Conservation (phyloP, 2,329 filamentous ascomycete species). For the Immersiporthe knoxdaviesiana region DNA sequence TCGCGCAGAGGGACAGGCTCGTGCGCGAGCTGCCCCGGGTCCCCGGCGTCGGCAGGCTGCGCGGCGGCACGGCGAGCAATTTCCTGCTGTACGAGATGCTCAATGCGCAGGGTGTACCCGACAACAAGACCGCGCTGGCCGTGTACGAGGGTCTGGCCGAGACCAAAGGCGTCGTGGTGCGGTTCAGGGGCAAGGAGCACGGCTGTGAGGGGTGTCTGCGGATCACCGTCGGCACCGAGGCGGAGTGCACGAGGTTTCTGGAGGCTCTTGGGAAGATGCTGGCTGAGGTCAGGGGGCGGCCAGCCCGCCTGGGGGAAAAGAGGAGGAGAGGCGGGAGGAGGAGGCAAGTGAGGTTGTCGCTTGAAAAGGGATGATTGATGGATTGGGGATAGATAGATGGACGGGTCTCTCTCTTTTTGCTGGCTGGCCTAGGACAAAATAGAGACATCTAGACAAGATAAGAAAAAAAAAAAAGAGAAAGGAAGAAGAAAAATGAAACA, state of each 20-base stretch:
- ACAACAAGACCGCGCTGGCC: slow-evolving; percentile 75
- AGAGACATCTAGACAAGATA: not conserved
- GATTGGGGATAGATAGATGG: not conserved
- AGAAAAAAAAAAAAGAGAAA: not conserved
- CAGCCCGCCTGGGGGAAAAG: slow-evolving; percentile 38
- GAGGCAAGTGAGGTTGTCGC: slow-evolving; percentile 43
- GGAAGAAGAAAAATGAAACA: not conserved
- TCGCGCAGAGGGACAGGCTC: slow-evolving; percentile 77
- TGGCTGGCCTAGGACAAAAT: not conserved
- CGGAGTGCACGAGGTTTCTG: slow-evolving; percentile 81
- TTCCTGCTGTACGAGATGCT: slow-evolving; percentile 91
- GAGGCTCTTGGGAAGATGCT: slow-evolving; percentile 62
- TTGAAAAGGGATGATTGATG: slow-evolving; percentile 29
- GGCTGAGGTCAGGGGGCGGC: slow-evolving; percentile 47
- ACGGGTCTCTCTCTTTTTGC: not conserved
- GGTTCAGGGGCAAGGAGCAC: slow-evolving; percentile 90
- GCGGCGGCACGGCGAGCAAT: slow-evolving; percentile 81
- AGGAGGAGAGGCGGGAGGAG: slow-evolving; percentile 43
- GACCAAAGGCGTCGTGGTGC: slow-evolving; percentile 84
- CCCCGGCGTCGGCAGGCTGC: slow-evolving; percentile 76
- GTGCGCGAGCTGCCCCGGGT: slow-evolving; percentile 73
- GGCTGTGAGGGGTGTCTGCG: slow-evolving; percentile 88
- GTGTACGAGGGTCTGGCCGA: slow-evolving; percentile 88
- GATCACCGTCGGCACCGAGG: slow-evolving; percentile 89
- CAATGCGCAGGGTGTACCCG: slow-evolving; percentile 70